Evolutionary conservation across 164 flowering plant species (phyloP), one percentile per base, ranked within the genome.

Genomic region (Warburgia ugandensis): DNA sequence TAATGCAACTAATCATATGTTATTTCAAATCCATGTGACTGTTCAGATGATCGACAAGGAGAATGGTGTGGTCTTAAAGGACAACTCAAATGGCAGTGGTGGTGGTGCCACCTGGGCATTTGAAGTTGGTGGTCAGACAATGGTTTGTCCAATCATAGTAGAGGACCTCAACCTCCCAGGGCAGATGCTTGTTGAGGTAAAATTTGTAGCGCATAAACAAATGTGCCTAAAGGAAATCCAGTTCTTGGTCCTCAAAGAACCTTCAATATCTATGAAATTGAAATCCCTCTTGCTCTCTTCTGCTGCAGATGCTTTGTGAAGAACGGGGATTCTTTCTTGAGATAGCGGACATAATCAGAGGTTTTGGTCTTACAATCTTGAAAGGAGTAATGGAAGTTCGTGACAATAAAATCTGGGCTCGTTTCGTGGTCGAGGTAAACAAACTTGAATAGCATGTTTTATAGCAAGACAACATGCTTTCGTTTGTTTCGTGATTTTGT

Each of bases 121-220:
- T 65, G 95, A 84, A 76, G 77, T 86, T 25, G 84, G 74, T 1
- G 79, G 69, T 48, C 68, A 75, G 51, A 47, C 81, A 48, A 63
- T 75, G 74, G 69, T 74, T 45, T 83, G 84, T 59, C 95, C 97
- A 6, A 70, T 90, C 28, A 67, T 73, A 63, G 86, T 86, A n/a
- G 84, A 86, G 73, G 94, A 90, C 56, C 80, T 86, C 32, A 71
- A 40, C 33, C 72, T 73, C 13, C 91, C 84, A 11, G 88, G 94
- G 17, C 94, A 86, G 63, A 80, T 86, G 91, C 90, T 77, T 57
- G 76, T 90, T 30, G 85, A 86, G 91, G 97, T 90, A 75, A 28
- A 35, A 20, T 31, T 10, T 44, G 6, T 23, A 17, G 13, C 23
- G 22, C 30, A 6, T 36, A 14, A 17, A 17, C 3, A 6, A 6